Base-by-base conservation (phyloP, 2,329 filamentous ascomycete genomes). In the Sclerotinia borealis region DNA sequence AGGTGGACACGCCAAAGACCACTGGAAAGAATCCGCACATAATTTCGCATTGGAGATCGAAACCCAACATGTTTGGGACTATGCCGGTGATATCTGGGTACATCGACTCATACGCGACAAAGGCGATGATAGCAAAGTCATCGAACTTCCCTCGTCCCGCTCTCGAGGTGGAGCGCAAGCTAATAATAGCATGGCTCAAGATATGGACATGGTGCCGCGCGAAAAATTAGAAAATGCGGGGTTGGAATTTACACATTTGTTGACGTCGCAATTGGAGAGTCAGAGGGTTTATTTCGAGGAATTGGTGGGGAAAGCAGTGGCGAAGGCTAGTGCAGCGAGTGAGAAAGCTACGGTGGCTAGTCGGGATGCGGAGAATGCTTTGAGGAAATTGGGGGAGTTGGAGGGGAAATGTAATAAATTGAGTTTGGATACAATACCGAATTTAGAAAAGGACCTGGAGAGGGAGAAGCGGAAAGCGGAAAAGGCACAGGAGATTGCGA, bases 1-100 rank as follows among this genome's bases (percentile, higher is more conserved):
- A 75, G 87, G 89, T 34, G 95, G 92, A 0, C 93, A 98, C 72
- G 93, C 93, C 39, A 96, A 96, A 75, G 89, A 91, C 15, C 93
- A 97, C 76, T 97, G 92, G 85, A 92, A 96, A 76, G 84, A 91
- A 62, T 96, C 91, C 3, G 86, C 87, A 4, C 95, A 99, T 76
- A 90, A 90, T 67, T 99, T 96, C 74, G 90, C 92, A 31, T 90
- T 99, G 75, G 95, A 99, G 74, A 85, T 98, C 43, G 87, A 89
- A 66, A 96, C 92, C 0, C 93, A 99, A 75, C 89, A 96, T 70
- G 93, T 99, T 1, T 99, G 95, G 95, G 95, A 99, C 76, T 99
- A 99, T 68, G 91, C 91, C 0, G 92, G 91, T 5, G 95, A 99
- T 73, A 90, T 89, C 72, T 99, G 96, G 82, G 95, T 98, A 55